These are phyloP conservation scores for Auriscalpium orientale DNA, from an alignment of 768 basidiomycete species.

Conservation along the genomic window DNA sequence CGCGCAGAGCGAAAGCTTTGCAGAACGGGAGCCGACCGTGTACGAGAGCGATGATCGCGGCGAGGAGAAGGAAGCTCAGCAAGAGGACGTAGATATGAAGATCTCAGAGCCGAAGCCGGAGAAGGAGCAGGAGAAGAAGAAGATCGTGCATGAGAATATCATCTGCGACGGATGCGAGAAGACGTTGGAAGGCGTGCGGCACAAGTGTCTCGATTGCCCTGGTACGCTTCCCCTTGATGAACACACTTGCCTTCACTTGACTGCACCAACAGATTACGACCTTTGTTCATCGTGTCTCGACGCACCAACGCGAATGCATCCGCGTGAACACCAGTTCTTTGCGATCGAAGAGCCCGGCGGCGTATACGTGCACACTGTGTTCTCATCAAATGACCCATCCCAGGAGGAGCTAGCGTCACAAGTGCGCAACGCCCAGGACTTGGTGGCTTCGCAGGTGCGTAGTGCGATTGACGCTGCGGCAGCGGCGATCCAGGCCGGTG, in stretches of 20 bases:
- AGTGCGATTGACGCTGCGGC: background rate
- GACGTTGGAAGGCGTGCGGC: constrained; percentile 55
- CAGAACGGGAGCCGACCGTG: background rate
- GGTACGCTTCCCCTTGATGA: constrained; percentile 28
- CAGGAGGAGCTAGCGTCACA: background rate
- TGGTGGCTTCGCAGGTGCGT: constrained; percentile 7
- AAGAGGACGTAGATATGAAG: background rate
- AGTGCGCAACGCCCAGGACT: background rate
- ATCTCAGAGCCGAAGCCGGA: background rate
- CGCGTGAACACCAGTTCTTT: constrained; percentile 52
- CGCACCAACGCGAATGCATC: constrained; percentile 3
- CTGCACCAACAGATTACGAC: constrained; percentile 50
- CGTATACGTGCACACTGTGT: constrained; percentile 57
- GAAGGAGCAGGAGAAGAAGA: background rate
- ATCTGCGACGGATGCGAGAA: constrained; percentile 58
- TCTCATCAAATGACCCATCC: constrained; percentile 31
- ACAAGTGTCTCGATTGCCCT: constrained; percentile 76
- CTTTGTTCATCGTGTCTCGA: constrained; percentile 54
- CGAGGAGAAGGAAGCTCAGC: background rate
- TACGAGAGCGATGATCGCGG: constrained; percentile 1
- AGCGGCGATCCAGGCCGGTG: background rate
- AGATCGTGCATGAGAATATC: constrained; percentile 44
- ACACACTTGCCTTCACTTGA: background rate
- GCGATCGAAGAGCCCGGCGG: constrained; percentile 59
- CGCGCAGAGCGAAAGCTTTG: too few species aligned